Evolutionary conservation across 768 basidiomycete species (phyloP).

Genomic region (Tephrocybe sp.): DNA sequence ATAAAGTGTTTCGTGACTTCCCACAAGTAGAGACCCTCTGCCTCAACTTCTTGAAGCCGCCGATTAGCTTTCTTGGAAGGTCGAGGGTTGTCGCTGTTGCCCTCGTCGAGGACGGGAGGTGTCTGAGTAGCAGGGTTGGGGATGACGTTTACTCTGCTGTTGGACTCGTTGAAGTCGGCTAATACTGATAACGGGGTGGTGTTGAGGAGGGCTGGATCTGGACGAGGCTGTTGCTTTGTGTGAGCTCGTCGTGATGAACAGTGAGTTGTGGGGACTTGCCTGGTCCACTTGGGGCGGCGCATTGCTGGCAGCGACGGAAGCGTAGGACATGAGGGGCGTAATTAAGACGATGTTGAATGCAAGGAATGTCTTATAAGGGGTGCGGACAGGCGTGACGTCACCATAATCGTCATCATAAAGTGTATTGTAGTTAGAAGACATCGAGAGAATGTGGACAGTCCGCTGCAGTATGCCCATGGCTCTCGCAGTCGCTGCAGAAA

Average conservation of each 20-base stretch:
- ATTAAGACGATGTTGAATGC: neutral
- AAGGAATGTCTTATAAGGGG: slow-evolving; percentile 10
- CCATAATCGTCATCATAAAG: slow-evolving; percentile 4
- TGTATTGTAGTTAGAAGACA: slow-evolving; percentile 59
- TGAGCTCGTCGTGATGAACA: slow-evolving; percentile 5
- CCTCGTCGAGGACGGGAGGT: slow-evolving; percentile 13
- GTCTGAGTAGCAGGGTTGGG: slow-evolving; percentile 19
- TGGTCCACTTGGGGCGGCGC: slow-evolving; percentile 46
- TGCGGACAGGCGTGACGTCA: slow-evolving; percentile 11
- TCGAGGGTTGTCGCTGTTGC: slow-evolving; percentile 5
- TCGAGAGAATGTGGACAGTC: slow-evolving; percentile 87
- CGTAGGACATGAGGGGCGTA: slow-evolving; percentile 64
- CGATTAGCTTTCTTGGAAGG: slow-evolving; percentile 26
- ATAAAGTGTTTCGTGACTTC: slow-evolving; percentile 50
- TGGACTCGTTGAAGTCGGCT: slow-evolving; percentile 37
- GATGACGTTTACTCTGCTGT: slow-evolving; percentile 57
- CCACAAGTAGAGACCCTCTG: slow-evolving; percentile 56
- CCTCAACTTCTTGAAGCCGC: slow-evolving; percentile 41
- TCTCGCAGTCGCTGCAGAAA: slow-evolving; percentile 86
- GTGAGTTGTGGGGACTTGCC: slow-evolving; percentile 28
- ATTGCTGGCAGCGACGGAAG: slow-evolving; percentile 62
- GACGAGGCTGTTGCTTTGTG: slow-evolving; percentile 47
- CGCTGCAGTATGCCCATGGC: slow-evolving; percentile 68
- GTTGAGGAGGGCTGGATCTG: slow-evolving; percentile 65
- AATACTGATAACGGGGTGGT: slow-evolving; percentile 41